Base-by-base conservation (phyloP, 495 filamentous ascomycete genomes). In the Eremomyces bilateralis region DNA sequence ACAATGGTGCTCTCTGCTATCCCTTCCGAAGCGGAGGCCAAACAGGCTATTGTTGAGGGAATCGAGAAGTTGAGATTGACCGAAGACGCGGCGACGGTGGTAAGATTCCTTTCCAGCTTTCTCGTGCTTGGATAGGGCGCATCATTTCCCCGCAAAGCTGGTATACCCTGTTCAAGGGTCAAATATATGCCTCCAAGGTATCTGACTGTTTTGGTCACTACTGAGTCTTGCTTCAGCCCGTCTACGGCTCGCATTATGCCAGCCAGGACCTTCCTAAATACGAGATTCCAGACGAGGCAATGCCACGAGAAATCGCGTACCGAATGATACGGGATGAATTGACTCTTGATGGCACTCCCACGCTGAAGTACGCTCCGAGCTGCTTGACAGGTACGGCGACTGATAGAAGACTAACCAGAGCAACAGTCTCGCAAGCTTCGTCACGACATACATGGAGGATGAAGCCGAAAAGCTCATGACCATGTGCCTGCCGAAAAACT, bases 361-460 rank as follows among this genome's bases (percentile, higher is more conserved):
- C 79, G 65, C 64, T 83, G 39, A 84, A 90, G 70, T 77, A 65
- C 44, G 72, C 53, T 4, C 39, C 19, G 38, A 36, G 29, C 37
- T 35, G 11, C 38, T 40, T 3, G 24, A 13, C 24, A 27, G 13
- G 6, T 27, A 27, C 13, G 24, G 13, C 8, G 6, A 13, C 8
- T 8, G 24, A 27, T 27, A 13, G 13, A 6, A 13, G 6, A 47
- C 35, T 13, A 13, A 39, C 15, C 35, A 34, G 33, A 15, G n/a
- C 16, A 29, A 21, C 40, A 79, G 72, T 47, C 53, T 83, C 42
- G 77, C 77, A 17, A 70, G 63, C 27, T 88, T 88, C 49, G 80
- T 88, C 34, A 88, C 80, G 4, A 88, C 80, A 0, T 88, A 80
- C 58, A 83, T 84, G 74, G 81, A 91, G 57, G 76, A 88, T 37